Conservation (phyloP, 2,329 filamentous ascomycete genomes). For the Penicillium sp. region DNA sequence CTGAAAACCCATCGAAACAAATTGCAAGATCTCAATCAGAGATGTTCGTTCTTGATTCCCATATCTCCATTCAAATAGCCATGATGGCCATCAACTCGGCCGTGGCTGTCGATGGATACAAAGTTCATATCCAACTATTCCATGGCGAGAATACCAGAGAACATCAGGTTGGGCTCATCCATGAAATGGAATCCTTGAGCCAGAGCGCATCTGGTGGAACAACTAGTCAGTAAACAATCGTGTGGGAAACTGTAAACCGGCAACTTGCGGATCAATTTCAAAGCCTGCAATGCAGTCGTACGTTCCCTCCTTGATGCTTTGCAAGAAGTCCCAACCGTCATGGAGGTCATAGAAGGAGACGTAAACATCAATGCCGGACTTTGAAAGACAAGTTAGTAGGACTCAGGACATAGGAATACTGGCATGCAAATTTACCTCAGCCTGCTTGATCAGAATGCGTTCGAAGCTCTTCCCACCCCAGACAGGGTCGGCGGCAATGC, state of each 20-base stretch:
- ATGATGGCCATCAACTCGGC: background rate
- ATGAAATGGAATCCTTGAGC: slow-evolving; percentile 2
- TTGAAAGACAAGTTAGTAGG: background rate
- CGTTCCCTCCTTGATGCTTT: background rate
- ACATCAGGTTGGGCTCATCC: slow-evolving; percentile 6
- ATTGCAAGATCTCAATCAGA: background rate
- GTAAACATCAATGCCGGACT: slow-evolving; percentile 1
- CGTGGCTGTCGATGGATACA: background rate
- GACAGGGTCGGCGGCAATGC: background rate
- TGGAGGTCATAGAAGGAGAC: slow-evolving; percentile 12
- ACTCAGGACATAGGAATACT: background rate
- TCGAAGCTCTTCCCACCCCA: slow-evolving; percentile 1
- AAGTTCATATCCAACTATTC: background rate
- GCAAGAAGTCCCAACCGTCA: slow-evolving; percentile 7
- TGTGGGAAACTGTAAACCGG: background rate
- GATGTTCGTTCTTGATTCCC: background rate
- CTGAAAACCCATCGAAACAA: background rate
- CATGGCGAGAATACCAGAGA: background rate
- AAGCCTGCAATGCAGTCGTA: slow-evolving; percentile 7
- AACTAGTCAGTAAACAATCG: background rate
- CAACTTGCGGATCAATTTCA: slow-evolving; percentile 15
- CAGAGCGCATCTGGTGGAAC: background rate
- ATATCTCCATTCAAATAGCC: background rate
- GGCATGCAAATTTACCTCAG: background rate
- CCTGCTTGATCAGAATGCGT: background rate